Evolutionary conservation across 345 rosid species (phyloP).

Genomic region (Reutealis trisperma): DNA sequence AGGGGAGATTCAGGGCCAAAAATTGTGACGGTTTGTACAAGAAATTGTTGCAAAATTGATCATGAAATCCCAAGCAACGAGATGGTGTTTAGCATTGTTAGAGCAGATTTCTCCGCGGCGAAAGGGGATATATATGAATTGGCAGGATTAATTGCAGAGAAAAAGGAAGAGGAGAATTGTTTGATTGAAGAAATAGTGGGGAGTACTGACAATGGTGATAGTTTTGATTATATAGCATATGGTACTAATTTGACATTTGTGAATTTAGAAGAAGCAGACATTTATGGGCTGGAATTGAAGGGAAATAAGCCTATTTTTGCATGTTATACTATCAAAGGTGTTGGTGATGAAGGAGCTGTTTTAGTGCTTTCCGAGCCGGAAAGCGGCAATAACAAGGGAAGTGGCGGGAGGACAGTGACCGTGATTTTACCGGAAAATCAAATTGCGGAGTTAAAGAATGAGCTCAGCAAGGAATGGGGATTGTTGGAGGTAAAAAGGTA

Average conservation of each 20-base stretch:
- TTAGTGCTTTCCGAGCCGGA: conserved; percentile 42
- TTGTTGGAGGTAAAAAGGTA: no score
- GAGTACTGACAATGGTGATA: conserved; percentile 22
- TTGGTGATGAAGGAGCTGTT: conserved; percentile 63
- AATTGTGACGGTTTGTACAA: conserved; percentile 41
- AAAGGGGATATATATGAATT: conserved; percentile 38
- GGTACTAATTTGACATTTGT: conserved; percentile 74
- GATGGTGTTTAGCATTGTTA: conserved; percentile 41
- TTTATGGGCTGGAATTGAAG: conserved; percentile 49
- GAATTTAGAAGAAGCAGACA: conserved; percentile 46
- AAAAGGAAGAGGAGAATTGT: conserved; percentile 22
- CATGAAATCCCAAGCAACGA: conserved; percentile 25
- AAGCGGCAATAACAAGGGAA: conserved; percentile 13
- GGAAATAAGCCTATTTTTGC: conserved; percentile 49
- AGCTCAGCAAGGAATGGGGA: conserved; percentile 31
- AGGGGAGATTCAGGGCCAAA: conserved; percentile 38
- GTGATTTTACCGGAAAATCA: conserved; percentile 46
- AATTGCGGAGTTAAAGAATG: conserved; percentile 34
- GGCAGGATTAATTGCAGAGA: conserved; percentile 37
- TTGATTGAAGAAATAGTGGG: conserved; percentile 32
- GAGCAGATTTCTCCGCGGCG: conserved; percentile 35
- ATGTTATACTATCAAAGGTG: conserved; percentile 51
- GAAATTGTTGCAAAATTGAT: not conserved
- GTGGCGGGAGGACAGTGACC: conserved; percentile 37
- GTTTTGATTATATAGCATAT: conserved; percentile 45